Percentiles rank a stretch among this genome's conserved stretches.
Conservation (phyloP, 2,329 filamentous ascomycete species). For the Chaetomiaceae sp. region DNA sequence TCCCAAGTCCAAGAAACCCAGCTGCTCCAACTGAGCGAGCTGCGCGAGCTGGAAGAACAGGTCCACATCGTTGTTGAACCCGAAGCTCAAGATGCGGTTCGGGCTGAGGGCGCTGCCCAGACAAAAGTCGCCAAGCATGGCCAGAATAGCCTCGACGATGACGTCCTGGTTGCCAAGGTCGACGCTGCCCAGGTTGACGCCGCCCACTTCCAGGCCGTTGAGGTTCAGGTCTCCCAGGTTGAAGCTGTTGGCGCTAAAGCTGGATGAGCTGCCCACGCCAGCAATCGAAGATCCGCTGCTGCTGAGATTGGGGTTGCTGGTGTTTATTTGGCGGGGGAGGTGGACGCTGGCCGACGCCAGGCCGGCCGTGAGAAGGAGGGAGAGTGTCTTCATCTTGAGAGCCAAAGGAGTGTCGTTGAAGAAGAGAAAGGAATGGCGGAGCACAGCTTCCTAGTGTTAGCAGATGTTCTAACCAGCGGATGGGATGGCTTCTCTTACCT, state of each 20-base stretch:
- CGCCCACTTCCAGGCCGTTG: constrained; percentile 22
- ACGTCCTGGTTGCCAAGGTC: constrained; percentile 30
- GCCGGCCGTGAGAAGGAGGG: constrained; percentile 27
- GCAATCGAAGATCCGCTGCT: not conserved
- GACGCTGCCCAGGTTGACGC: constrained; percentile 30
- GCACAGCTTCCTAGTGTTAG: constrained; percentile 1
- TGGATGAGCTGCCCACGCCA: not conserved
- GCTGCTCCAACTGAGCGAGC: constrained; percentile 31
- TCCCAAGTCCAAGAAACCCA: constrained; percentile 28
- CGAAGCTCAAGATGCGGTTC: constrained; percentile 26
- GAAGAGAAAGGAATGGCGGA: not conserved
- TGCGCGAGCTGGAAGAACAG: constrained; percentile 33
- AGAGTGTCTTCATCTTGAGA: constrained; percentile 27
- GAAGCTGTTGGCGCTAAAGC: constrained; percentile 7
- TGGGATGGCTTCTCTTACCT: not conserved
- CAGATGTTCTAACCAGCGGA: not conserved
- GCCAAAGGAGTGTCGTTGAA: not conserved
- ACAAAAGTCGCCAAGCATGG: constrained; percentile 30
- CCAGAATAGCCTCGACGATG: constrained; percentile 30
- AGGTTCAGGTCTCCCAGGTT: constrained; percentile 23
- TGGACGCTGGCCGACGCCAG: constrained; percentile 28
- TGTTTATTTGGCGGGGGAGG: constrained; percentile 7
- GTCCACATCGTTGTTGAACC: constrained; percentile 28
- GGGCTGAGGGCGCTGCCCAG: constrained; percentile 26
- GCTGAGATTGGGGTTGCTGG: constrained; percentile 13